Conservation (phyloP, 202 grass and related monocot genomes). For the Carex arenaria region DNA sequence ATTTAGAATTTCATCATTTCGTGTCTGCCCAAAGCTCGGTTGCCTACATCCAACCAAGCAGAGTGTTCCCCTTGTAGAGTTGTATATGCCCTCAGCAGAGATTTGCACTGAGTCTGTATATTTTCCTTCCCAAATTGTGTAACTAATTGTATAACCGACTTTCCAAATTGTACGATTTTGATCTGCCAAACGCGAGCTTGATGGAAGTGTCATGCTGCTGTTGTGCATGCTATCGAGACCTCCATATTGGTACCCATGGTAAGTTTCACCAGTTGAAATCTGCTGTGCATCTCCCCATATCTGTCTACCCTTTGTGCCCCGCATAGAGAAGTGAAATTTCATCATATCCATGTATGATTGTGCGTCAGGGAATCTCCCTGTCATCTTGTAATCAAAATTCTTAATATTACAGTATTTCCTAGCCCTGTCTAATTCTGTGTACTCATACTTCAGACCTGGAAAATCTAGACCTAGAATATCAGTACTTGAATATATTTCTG, state of each 20-base stretch:
- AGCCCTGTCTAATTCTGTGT: constrained; percentile 54
- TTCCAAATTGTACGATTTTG: constrained; percentile 11
- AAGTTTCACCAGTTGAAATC: constrained; percentile 42
- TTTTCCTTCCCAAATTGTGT: background rate
- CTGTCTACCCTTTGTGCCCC: background rate
- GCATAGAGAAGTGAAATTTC: constrained; percentile 36
- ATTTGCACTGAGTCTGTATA: constrained; percentile 20
- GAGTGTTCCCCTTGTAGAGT: constrained; percentile 55
- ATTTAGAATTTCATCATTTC: background rate
- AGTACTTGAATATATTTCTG: constrained; percentile 10
- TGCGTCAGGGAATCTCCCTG: constrained; percentile 54
- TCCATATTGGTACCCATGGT: background rate
- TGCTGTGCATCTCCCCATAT: constrained; percentile 54
- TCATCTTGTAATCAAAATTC: constrained; percentile 36
- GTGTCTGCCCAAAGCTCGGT: background rate
- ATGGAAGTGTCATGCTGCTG: background rate
- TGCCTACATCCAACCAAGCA: constrained; percentile 57
- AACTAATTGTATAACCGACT: constrained; percentile 29
- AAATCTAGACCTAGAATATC: constrained; percentile 40
- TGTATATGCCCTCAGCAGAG: constrained; percentile 75
- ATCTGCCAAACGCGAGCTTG: background rate
- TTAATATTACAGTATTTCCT: constrained; percentile 31
- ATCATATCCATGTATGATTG: constrained; percentile 47
- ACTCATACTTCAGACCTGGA: constrained; percentile 63
- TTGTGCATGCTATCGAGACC: background rate